phyloP scores from a whole-genome alignment of 1,139 yeast species.

The Geotrichum aggregatum region DNA sequence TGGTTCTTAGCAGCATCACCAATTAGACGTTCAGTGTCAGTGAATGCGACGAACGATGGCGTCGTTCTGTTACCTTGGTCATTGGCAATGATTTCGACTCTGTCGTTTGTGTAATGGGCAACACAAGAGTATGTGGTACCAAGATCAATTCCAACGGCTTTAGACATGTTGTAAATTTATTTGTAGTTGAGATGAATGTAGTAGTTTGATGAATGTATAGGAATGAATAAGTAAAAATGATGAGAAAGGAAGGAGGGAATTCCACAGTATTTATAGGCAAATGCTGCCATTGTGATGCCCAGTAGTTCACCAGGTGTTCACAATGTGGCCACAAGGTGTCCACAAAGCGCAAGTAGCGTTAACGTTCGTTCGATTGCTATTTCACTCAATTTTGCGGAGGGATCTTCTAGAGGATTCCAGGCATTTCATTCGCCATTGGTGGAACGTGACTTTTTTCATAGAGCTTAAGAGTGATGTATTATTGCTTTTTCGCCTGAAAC shows the following conservation, averaged over 20 bases:
- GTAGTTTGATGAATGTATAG: background rate
- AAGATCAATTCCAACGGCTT: constrained; percentile 70
- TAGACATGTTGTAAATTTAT: constrained; percentile 39
- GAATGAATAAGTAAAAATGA: background rate
- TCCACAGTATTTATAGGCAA: background rate
- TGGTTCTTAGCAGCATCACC: constrained; percentile 99
- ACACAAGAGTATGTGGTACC: constrained; percentile 99
- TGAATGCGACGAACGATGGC: constrained; percentile 96
- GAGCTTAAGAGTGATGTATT: no score
- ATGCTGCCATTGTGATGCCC: background rate
- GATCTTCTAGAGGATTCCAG: no score
- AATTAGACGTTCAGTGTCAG: constrained; percentile 90
- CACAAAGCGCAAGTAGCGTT: background rate
- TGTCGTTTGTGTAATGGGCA: constrained; percentile 88
- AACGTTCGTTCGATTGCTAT: background rate
- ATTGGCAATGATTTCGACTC: constrained; percentile 91
- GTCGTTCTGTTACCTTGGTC: constrained; percentile 99
- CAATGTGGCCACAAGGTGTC: no score
- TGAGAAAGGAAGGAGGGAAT: background rate
- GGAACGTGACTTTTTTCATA: no score
- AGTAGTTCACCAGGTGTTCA: no score
- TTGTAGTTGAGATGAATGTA: background rate
- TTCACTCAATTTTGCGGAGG: background rate
- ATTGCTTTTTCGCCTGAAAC: no score
- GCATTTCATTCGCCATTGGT: no score